These are phyloP conservation scores for Thermochaetoides dissita DNA, from an alignment of 2,329 filamentous ascomycete species.

Conservation along the genomic window DNA sequence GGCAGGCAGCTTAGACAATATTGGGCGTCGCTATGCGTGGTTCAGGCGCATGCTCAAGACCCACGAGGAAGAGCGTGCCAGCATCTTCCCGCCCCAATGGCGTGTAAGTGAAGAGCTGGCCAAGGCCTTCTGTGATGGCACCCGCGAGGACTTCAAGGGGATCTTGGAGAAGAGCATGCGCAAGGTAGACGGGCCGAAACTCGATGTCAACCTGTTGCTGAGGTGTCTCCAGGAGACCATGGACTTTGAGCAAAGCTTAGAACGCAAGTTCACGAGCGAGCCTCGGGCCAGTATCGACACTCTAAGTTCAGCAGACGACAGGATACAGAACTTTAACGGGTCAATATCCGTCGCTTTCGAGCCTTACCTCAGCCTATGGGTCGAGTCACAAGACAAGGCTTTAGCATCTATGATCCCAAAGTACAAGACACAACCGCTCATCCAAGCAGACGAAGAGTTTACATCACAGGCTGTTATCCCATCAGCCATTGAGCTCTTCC, in stretches of 20 bases:
- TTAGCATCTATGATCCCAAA: slow-evolving; percentile 71
- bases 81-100: slow-evolving; percentile 79
- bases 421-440: slow-evolving; percentile 70
- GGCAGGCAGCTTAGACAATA: slow-evolving; percentile 91
- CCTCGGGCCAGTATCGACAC: slow-evolving; percentile 80
- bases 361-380: slow-evolving; percentile 92
- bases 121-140: slow-evolving; percentile 89
- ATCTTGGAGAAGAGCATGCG: slow-evolving; percentile 83
- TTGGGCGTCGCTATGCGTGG: slow-evolving; percentile 88
- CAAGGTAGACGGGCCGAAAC: slow-evolving; percentile 56
- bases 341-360: slow-evolving; percentile 94
- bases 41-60: slow-evolving; percentile 91
- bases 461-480: slow-evolving; percentile 76
- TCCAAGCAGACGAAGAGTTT: slow-evolving; percentile 81
- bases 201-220: slow-evolving; percentile 81
- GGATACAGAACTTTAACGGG: slow-evolving; percentile 66
- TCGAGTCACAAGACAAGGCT: slow-evolving; percentile 87
- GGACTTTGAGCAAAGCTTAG: slow-evolving; percentile 87
- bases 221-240: slow-evolving; percentile 89
- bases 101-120: slow-evolving; percentile 79
- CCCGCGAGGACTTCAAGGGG: slow-evolving; percentile 84
- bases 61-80: slow-evolving; percentile 83
- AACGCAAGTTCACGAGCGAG: slow-evolving; percentile 64
- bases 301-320: slow-evolving; percentile 63
- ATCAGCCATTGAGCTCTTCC: slow-evolving; percentile 92